Evolutionary conservation across 495 filamentous ascomycete species (phyloP), one percentile per base, ranked within the genome.

Genomic region (Daldinia loculata): DNA sequence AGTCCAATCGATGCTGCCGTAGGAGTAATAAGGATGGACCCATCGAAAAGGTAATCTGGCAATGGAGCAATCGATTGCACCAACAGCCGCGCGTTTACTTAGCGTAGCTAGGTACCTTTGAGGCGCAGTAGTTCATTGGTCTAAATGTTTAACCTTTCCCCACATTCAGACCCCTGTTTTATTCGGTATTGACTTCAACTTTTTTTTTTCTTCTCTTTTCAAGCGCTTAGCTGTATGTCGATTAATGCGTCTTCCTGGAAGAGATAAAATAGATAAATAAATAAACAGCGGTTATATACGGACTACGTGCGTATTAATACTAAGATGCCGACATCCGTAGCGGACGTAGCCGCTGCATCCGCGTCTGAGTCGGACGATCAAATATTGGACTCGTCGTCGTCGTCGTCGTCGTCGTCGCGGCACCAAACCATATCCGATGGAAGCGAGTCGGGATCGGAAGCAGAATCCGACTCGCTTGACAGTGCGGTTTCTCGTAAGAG

Each of bases 381-480:
- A 51, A 27, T 66, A 29, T 67, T 69, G 9, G 62, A 55, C 64
- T 67, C 57, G 45, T 34, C 32, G 32, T 34, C 32, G 30, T 36
- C 32, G 32, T 34, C 32, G 30, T 36, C 66, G 24, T 55, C 57
- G 26, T 55, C 50, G 36, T 36, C 63, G 26, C 48, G 17, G 34
- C 65, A 34, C 15, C 36, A 57, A 11, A 6, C 30, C 2, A 45
- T 22, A 19, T 65, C 70, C 45, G 61, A 72, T 56, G 53, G 29
- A 51, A 58, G 39, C 50, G 56, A 66, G 24, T 62, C 69, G 29
- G 65, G 39, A 36, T 72, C 69, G 24, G 72, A 61, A 11, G 48
- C 66, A 15, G 77, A 79, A 34, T 81, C 80, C 15, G 84, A 87
- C 66, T 81, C 79, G 22, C 82, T 86, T 5, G 84, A 84, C 69